Base-by-base conservation (phyloP, 805 yeast species). In the Yarrowia sp. region DNA sequence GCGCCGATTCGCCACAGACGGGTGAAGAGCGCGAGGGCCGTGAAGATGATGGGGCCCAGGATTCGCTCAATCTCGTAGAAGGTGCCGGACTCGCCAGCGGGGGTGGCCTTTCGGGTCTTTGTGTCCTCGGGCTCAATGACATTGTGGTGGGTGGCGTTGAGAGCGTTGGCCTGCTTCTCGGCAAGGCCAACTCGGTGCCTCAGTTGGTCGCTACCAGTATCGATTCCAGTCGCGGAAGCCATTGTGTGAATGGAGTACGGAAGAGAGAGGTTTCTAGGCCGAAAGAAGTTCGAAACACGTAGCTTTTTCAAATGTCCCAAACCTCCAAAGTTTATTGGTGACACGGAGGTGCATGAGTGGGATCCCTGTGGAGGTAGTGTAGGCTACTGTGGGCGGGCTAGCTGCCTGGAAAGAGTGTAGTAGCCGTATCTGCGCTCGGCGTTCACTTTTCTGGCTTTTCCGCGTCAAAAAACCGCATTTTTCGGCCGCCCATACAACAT, bases 1-100 rank as follows among this genome's bases (percentile, higher is more conserved):
- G 79, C 77, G 53, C 90, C 90, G 69, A 91, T 88, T 65, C 80
- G 80, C 75, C 88, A 85, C 73, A 89, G 64, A 18, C 77, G 70
- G 24, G 75, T 68, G 61, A 70, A 80, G 66, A 90, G 84, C 4
- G 96, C 83, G 70, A 96, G 93, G 12, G 53, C 64, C 10, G 70
- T 68, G 64, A 68, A 67, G 22, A 67, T 24, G 42, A 68, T 60
- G 18, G 70, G 70, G 19, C 61, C 61, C 21, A 55, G n/a, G 16
- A 55, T 55, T 29, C 47, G 46, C 38, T 55, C 61, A 22, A 55
- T 55, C 25, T 55, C 61, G 42, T 51, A 51, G 32, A 51, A 51
- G 24, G 58, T 19, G 25, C 61, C 61, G 13, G 25, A 22, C 6
- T 55, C 29, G 9, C 18, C 19, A 3, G 33, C 21, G 29, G 29